Evolutionary conservation across 352 stramenopile species (phyloP), one percentile per base, ranked within the genome.

Genomic region (Phytopythium litorale): DNA sequence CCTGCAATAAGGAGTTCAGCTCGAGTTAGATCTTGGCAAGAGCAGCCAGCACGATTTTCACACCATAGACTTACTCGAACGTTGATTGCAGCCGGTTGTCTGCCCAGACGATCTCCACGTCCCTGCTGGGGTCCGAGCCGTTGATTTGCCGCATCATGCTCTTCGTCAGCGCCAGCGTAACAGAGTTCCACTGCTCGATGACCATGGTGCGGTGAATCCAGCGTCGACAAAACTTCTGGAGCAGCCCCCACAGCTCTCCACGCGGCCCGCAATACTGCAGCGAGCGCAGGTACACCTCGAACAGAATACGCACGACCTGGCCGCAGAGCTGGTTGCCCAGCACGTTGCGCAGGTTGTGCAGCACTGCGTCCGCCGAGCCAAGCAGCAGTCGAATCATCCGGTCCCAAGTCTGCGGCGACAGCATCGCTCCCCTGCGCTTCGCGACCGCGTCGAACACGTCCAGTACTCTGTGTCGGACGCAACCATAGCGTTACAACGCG

Each of bases 151-250:
- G 75, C 77, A 96, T 90, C 37, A 96, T 64, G 51, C 66, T 87
- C 48, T 76, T 76, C 18, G 87, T 93, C 51, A 96, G 72, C 52
- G 84, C 87, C 19, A 92, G 59, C 30, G 83, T 89, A 16, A 84
- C 73, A 8, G 74, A 71, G 53, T 96, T 94, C 87, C 87, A 96
- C 63, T 96, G 87, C 66, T 96, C 87, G 16, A 96, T 88, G 21
- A 96, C 87, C n/a, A 91, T 52, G 9, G 78, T 72, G n/a, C 87
- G 83, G 53, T 96, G 87, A 53, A 92, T 92, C 87, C 87, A 94
- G 9, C 87, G 81, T 0, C 87, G 79, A 50, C 85, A 96, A 58
- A 96, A 96, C 55, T 93, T 96, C 54, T 93, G 84, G 57, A 96
- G 55, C 40, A 96, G 56, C 46, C 78, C 81, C 84, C 84, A 96